Conservation (phyloP, 2,329 filamentous ascomycete genomes). For the Incumbomyces lentus region DNA sequence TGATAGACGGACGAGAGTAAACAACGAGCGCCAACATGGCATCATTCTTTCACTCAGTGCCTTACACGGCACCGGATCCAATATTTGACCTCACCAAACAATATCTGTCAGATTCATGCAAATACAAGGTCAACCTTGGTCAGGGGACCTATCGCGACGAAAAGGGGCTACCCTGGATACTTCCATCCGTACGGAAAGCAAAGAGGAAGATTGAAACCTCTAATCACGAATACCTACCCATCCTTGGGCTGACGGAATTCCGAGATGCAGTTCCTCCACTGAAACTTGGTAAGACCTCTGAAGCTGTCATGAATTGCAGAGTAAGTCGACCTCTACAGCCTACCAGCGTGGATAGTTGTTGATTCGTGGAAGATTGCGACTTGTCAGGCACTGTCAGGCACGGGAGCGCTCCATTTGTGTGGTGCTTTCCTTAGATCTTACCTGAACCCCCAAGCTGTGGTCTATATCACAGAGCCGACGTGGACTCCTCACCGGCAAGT, state of each 20-base stretch:
- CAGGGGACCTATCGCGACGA: slow-evolving; percentile 33
- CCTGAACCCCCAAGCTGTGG: slow-evolving; percentile 82
- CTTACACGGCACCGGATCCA: slow-evolving; percentile 15
- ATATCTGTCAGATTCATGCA: slow-evolving; percentile 19
- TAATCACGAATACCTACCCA: slow-evolving; percentile 96
- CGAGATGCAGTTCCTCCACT: slow-evolving; percentile 79
- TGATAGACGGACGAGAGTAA: no score
- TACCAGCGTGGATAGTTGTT: no score
- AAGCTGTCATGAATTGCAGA: slow-evolving; percentile 46
- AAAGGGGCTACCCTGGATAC: slow-evolving; percentile 28
- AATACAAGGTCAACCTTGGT: slow-evolving; percentile 31
- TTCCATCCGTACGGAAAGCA: slow-evolving; percentile 25
- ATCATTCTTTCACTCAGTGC: not conserved
- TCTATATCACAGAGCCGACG: slow-evolving; percentile 91
- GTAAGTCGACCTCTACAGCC: not conserved
- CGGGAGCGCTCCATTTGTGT: slow-evolving; percentile 87
- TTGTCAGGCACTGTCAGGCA: slow-evolving; percentile 92
- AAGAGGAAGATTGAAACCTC: slow-evolving; percentile 41
- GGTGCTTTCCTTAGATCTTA: slow-evolving; percentile 85
- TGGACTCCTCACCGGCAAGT: slow-evolving; percentile 98
- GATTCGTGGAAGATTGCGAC: not conserved
- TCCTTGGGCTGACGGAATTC: slow-evolving; percentile 74
- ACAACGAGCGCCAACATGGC: no score
- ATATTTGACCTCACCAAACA: slow-evolving; percentile 21
- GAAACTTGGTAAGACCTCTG: slow-evolving; percentile 51